Base-by-base conservation (phyloP, 1,284 basidiomycete genomes). In the Apiotrichum laibachii region DNA sequence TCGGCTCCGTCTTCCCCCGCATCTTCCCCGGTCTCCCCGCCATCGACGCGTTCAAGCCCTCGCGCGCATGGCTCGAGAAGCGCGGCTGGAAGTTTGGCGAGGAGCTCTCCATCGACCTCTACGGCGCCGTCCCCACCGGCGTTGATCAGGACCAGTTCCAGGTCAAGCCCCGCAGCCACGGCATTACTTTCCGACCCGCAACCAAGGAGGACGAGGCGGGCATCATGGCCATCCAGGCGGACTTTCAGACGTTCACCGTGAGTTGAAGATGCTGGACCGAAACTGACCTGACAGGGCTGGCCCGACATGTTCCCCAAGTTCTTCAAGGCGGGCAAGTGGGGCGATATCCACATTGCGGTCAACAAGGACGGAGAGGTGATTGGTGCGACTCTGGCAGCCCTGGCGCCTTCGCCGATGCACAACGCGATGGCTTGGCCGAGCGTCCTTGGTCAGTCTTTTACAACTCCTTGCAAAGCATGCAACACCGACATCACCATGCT, bases 1-100 rank as follows among this genome's bases (percentile, higher is more conserved):
- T 69, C n/a, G 68, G 68, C n/a, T 60, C 58, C 16, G 53, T 45
- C 5, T 69, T 66, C 31, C 68, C 68, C 2, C 59, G 68, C 16
- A 63, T 69, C 44, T 69, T 66, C 48, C 68, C 68, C 34, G 68
- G 68, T 26, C 35, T 67, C 13, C 68, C 68, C 5, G 53, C 46
- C 5, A 40, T 59, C 13, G 51, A 51, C 4, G 59, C 45, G 5
- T 59, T 63, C 48, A 50, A 61, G 43, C 45, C 39, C 2, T 59
- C 59, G 0, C 26, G 26, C n/a, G 21, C 15, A 2, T 69, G 61
- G 60, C 61, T 69, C 35, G 39, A 45, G 11, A 49, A 49, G 34
- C 52, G 62, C 10, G 66, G 64, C 2, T 67, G 60, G 67, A 46
- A 19, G 39, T 56, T 59, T 22, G 40, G 34, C 46, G 40, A 34